Percentiles rank a stretch among this genome's conserved stretches.
Evolutionary conservation across 805 yeast species (phyloP).

Genomic region (Wickerhamiella qilinensis): DNA sequence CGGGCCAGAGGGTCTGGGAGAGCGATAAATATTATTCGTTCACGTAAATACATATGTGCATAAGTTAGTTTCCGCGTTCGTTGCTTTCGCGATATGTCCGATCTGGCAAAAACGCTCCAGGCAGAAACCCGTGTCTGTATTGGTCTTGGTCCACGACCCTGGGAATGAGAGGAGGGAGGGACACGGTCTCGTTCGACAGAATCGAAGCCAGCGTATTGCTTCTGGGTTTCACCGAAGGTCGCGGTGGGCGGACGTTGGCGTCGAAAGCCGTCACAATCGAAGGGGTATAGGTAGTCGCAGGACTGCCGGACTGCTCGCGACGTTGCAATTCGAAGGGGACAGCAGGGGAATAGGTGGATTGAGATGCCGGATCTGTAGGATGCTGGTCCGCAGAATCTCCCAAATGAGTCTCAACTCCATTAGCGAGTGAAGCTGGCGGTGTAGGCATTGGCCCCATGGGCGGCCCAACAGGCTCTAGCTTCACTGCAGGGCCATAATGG

Average conservation of each 20-base stretch:
- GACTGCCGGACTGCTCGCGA: not conserved
- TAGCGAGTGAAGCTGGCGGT: too few relatives aligned
- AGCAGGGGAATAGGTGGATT: not conserved
- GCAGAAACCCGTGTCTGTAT: constrained; percentile 2
- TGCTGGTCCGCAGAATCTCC: too few relatives aligned
- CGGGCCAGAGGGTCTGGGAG: too few relatives aligned
- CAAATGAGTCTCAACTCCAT: too few relatives aligned
- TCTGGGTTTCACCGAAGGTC: constrained; percentile 8
- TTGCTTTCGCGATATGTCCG: constrained; percentile 11
- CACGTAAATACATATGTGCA: too few relatives aligned
- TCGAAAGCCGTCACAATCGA: not conserved
- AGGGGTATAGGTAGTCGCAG: not conserved
- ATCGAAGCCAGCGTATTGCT: constrained; percentile 4
- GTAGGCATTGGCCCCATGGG: not conserved
- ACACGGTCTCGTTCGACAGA: constrained; percentile 4
- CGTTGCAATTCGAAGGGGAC: not conserved
- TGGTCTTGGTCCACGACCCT: constrained; percentile 4
- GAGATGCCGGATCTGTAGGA: not conserved
- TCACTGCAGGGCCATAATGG: not conserved
- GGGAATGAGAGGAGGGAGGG: constrained; percentile 7
- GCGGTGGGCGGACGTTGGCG: not conserved
- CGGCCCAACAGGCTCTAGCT: not conserved
- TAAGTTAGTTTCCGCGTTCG: constrained; percentile 6
- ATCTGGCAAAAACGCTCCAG: not conserved
- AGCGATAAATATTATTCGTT: too few relatives aligned